Percentiles rank a stretch among this genome's conserved stretches.
Conservation (phyloP, 495 filamentous ascomycete species). For the Penicillium pancosmium region DNA sequence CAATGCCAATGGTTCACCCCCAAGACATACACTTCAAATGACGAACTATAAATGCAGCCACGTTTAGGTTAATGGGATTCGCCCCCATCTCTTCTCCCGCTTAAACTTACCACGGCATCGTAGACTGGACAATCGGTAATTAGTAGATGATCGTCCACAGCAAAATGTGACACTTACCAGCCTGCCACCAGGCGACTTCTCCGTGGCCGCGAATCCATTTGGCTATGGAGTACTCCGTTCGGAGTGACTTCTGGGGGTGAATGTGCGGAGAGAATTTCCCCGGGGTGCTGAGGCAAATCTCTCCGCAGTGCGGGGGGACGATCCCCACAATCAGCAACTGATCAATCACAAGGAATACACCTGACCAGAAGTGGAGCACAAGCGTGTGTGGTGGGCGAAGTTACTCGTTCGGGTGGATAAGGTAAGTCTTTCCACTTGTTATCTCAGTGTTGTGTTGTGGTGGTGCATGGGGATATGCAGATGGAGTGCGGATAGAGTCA, state of each 20-base stretch:
- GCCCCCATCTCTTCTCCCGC: not conserved
- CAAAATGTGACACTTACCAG: conserved; percentile 12
- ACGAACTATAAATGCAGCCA: conserved; percentile 14
- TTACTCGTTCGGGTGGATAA: conserved; percentile 10
- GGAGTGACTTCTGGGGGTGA: not conserved
- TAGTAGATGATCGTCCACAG: conserved; percentile 1
- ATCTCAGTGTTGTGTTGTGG: not conserved
- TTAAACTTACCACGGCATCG: conserved; percentile 25
- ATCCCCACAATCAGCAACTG: conserved; percentile 11
- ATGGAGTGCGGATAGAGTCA: not conserved
- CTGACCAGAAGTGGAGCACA: not conserved
- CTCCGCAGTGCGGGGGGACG: conserved; percentile 13
- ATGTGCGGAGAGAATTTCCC: conserved; percentile 20
- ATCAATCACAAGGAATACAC: not conserved
- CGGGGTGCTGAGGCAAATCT: conserved; percentile 8
- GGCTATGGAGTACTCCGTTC: too few relatives aligned
- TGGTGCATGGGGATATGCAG: not conserved
- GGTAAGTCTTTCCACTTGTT: conserved; percentile 28
- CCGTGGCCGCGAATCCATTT: conserved; percentile 4
- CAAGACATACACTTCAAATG: conserved; percentile 32
- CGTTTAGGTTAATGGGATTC: not conserved
- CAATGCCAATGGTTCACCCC: not conserved
- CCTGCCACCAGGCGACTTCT: conserved; percentile 17
- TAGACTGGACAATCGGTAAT: conserved; percentile 13
- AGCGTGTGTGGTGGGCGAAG: not conserved